A percentile compares a stretch with the other conserved stretches of the same genome.
These are phyloP conservation scores for Peronosclerospora sorghi DNA, from an alignment of 352 stramenopile genomes.

Conservation along the genomic window DNA sequence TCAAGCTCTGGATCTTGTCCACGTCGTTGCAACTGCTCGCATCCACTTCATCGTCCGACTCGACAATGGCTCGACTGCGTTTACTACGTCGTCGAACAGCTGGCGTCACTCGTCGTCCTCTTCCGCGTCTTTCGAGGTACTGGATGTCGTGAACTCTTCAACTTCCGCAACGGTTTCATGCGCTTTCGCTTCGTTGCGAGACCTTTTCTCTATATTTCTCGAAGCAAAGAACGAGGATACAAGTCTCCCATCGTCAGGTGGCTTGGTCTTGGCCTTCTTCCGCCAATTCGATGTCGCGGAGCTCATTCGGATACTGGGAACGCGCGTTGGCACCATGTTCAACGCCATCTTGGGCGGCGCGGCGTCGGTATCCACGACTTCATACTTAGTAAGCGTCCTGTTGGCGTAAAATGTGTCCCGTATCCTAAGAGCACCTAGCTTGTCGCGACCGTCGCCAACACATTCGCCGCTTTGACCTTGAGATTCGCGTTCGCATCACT, in stretches of 20 bases:
- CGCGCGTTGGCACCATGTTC: conserved; percentile 21
- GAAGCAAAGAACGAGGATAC: conserved; percentile 37
- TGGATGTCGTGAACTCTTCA: conserved; percentile 14
- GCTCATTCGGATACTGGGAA: conserved; percentile 22
- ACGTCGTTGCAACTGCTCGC: conserved; percentile 2
- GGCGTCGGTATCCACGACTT: conserved; percentile 47
- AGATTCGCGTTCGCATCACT: too few species aligned
- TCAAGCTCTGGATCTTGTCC: conserved; percentile 10
- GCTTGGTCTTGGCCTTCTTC: background rate
- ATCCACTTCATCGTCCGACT: conserved; percentile 46
- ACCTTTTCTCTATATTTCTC: too few species aligned
- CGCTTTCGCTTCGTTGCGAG: conserved; percentile 3
- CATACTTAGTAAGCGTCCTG: conserved; percentile 77
- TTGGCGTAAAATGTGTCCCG: conserved; percentile 75
- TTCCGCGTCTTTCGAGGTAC: conserved; percentile 28
- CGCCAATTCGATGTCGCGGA: conserved; percentile 14
- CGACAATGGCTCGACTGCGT: conserved; percentile 47
- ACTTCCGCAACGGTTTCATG: background rate
- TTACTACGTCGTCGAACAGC: conserved; percentile 27
- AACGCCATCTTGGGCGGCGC: conserved; percentile 13
- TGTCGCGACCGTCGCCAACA: too few species aligned
- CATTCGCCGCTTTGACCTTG: too few species aligned
- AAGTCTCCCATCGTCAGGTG: conserved; percentile 3
- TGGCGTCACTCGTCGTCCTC: conserved; percentile 36
- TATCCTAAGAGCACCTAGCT: conserved; percentile 43